Conservation (phyloP, 176 grass and related monocot species). For the Calamus simplicifolius region DNA sequence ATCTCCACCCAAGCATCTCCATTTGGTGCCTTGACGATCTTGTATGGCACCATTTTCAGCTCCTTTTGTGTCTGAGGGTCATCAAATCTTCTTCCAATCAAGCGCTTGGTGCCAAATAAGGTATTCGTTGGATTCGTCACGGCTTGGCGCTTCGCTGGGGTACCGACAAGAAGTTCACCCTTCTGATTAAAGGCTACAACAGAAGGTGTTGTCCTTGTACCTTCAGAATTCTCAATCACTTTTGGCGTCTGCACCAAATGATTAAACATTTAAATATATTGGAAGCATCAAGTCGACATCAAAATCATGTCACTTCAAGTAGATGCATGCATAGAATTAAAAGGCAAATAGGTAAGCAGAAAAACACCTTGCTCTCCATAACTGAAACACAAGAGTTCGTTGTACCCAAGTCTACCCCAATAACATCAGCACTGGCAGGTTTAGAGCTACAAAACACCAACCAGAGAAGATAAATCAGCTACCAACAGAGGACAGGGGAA, state of each 20-base stretch:
- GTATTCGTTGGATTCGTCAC: conserved; percentile 96
- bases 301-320: too few species aligned
- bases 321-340: too few species aligned
- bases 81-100: conserved; percentile 81
- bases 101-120: conserved; percentile 71
- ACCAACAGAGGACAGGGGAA: not conserved
- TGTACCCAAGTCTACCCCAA: conserved; percentile 93
- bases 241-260: conserved; percentile 38
- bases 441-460: conserved; percentile 50
- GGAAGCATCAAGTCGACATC: too few species aligned
- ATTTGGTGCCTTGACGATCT: conserved; percentile 78
- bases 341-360: not conserved
- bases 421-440: conserved; percentile 55
- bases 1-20: conserved; percentile 97
- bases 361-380: conserved; percentile 85
- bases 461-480: not conserved
- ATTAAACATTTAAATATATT: not conserved
- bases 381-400: conserved; percentile 85
- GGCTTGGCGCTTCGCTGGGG: conserved; percentile 69
- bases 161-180: conserved; percentile 71
- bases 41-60: conserved; percentile 99
- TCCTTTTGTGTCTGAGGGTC: conserved; percentile 92
- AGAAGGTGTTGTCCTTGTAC: conserved; percentile 86
- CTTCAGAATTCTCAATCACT: conserved; percentile 96
- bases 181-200: conserved; percentile 82